These are phyloP conservation scores for Saitozyma sp. DNA, from an alignment of 768 basidiomycete genomes.

Conservation along the genomic window DNA sequence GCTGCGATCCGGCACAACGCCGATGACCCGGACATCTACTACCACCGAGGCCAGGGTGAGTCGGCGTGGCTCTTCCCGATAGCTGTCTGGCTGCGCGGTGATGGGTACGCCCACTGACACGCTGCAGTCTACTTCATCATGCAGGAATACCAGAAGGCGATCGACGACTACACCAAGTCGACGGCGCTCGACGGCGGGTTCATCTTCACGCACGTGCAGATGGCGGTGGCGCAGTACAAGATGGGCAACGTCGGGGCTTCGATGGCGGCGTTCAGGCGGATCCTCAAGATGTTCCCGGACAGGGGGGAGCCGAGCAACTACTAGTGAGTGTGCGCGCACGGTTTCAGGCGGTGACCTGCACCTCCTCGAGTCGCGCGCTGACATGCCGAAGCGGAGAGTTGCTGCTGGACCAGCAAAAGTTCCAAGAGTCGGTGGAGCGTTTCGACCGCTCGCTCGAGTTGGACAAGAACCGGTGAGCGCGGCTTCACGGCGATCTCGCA, in stretches of 20 bases:
- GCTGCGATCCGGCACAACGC: conserved; percentile 78
- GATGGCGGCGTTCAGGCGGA: conserved; percentile 86
- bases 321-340: conserved; percentile 61
- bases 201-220: conserved; percentile 95
- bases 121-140: conserved; percentile 85
- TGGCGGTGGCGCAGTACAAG: conserved; percentile 97
- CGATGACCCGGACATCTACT: conserved; percentile 92
- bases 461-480: conserved; percentile 69
- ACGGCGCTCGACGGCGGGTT: conserved; percentile 81
- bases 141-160: conserved; percentile 80
- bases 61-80: not conserved
- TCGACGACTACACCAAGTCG: conserved; percentile 86
- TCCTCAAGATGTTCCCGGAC: conserved; percentile 79
- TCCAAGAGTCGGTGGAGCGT: conserved; percentile 77
- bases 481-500: not conserved
- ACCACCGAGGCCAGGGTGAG: conserved; percentile 94
- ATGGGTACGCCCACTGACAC: not conserved
- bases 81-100: not conserved
- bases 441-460: conserved; percentile 89
- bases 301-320: conserved; percentile 90
- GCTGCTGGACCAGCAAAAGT: conserved; percentile 84
- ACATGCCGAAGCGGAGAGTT: conserved; percentile 74
- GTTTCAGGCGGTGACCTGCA: not conserved
- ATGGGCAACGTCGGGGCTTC: conserved; percentile 70
- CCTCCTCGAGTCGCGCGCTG: conserved; percentile 9